phyloP scores from a whole-genome alignment of 2,329 filamentous ascomycete species.

The Fusarium metavorans region DNA sequence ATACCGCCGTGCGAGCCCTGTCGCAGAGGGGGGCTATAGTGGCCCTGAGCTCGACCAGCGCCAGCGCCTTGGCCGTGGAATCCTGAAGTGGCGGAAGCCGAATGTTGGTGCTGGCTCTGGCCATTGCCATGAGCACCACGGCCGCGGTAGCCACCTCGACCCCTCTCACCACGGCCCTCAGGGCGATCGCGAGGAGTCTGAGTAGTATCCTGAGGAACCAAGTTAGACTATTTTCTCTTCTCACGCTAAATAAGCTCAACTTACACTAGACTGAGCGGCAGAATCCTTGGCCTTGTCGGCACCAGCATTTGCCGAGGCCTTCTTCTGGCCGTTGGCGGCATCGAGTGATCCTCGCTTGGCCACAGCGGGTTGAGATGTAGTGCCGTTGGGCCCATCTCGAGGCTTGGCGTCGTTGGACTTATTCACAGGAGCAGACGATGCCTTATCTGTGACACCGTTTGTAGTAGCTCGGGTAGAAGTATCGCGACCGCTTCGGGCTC shows the following conservation, averaged over 20 bases:
- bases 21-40: slow-evolving; percentile 59
- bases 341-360: slow-evolving; percentile 62
- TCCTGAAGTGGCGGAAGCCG: slow-evolving; percentile 35
- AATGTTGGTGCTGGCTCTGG: slow-evolving; percentile 51
- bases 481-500: slow-evolving; percentile 56
- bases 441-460: slow-evolving; percentile 54
- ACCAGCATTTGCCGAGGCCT: slow-evolving; percentile 50
- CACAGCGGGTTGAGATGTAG: slow-evolving; percentile 51
- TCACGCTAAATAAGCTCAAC: slow-evolving; percentile 38
- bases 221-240: slow-evolving; percentile 3
- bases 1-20: slow-evolving; percentile 54
- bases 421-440: slow-evolving; percentile 42
- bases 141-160: slow-evolving; percentile 59
- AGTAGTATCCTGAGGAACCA: slow-evolving; percentile 41
- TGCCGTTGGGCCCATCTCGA: slow-evolving; percentile 55
- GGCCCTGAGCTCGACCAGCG: slow-evolving; percentile 50
- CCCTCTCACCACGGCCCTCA: slow-evolving; percentile 56
- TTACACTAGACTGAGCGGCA: slow-evolving; percentile 53
- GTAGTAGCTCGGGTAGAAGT: slow-evolving; percentile 53
- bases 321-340: slow-evolving; percentile 55
- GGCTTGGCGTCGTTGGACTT: slow-evolving; percentile 51
- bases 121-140: slow-evolving; percentile 58
- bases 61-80: slow-evolving; percentile 53
- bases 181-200: slow-evolving; percentile 48
- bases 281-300: slow-evolving; percentile 58